Conservation (phyloP, 345 rosid genomes). For the Linum lewisii region DNA sequence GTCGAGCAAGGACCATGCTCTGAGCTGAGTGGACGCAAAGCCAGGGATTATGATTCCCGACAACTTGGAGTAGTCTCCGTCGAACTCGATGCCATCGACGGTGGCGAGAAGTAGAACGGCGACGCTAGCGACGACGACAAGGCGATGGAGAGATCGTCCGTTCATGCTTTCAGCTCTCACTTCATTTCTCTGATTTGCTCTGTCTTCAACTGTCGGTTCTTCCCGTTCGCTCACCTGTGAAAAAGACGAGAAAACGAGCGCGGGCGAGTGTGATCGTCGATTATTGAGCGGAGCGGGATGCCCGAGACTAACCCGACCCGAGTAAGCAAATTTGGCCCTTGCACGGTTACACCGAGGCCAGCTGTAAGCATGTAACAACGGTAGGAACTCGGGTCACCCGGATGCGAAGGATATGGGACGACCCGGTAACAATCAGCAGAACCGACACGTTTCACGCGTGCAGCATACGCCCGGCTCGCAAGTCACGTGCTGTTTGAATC, state of each 20-base stretch:
- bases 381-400: too few species aligned
- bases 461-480: too few species aligned
- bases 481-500: too few species aligned
- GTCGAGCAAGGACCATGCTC: constrained; percentile 98
- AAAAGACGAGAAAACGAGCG: background rate
- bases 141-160: background rate
- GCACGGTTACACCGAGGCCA: too few species aligned
- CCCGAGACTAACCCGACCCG: too few species aligned
- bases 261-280: background rate
- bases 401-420: too few species aligned
- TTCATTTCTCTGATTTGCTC: background rate
- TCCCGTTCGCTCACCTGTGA: background rate
- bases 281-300: too few species aligned
- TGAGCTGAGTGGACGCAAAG: constrained; percentile 92
- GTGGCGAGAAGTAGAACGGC: constrained; percentile 15
- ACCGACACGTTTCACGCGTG: too few species aligned
- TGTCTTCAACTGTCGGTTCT: constrained; percentile 4
- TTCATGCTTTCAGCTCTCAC: background rate
- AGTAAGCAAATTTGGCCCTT: too few species aligned
- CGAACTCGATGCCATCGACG: constrained; percentile 32
- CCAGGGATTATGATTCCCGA: constrained; percentile 98
- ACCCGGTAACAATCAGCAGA: too few species aligned
- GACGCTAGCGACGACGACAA: background rate
- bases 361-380: too few species aligned
- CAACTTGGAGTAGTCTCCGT: constrained; percentile 56